These are phyloP conservation scores for Amanita muscaria DNA, from an alignment of 768 basidiomycete species.

Conservation along the genomic window DNA sequence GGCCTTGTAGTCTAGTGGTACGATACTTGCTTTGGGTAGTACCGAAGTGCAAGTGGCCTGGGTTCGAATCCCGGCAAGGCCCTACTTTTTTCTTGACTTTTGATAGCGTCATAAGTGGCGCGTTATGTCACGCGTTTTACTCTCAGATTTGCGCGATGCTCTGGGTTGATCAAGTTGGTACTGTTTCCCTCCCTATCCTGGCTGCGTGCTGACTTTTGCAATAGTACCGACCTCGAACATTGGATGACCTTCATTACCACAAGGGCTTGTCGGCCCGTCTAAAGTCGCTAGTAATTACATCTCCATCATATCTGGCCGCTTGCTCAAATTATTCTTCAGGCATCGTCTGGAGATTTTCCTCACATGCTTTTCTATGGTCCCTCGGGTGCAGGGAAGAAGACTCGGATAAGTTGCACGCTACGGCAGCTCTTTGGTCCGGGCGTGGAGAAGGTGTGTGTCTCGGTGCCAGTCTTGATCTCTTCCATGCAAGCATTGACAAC, in stretches of 20 bases:
- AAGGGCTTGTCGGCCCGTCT: slow-evolving; percentile 69
- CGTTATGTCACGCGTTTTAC: slow-evolving; percentile 18
- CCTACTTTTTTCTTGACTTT: neutral
- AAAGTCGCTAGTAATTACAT: slow-evolving; percentile 56
- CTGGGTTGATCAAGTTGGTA: slow-evolving; percentile 54
- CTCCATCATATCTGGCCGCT: neutral
- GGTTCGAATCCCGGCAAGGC: slow-evolving; percentile 10
- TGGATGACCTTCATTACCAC: slow-evolving; percentile 89
- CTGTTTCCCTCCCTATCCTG: neutral
- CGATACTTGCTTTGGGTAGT: slow-evolving; percentile 8
- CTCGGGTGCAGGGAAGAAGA: slow-evolving; percentile 97
- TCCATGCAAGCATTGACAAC: neutral
- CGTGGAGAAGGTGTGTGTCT: slow-evolving; percentile 73
- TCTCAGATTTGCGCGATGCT: slow-evolving; percentile 32
- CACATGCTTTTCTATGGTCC: slow-evolving; percentile 98
- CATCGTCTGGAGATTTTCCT: slow-evolving; percentile 89
- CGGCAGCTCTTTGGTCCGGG: slow-evolving; percentile 85
- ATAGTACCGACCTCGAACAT: slow-evolving; percentile 77
- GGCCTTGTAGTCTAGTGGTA: slow-evolving; percentile 10
- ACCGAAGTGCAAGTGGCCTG: slow-evolving; percentile 9
- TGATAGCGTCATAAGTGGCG: too few relatives aligned
- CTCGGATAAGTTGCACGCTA: slow-evolving; percentile 83
- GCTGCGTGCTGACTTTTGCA: slow-evolving; percentile 3
- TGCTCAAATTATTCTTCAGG: slow-evolving; percentile 33
- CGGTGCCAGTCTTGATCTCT: neutral